phyloP scores from a whole-genome alignment of 768 basidiomycete genomes.

The Suillus brevipes region DNA sequence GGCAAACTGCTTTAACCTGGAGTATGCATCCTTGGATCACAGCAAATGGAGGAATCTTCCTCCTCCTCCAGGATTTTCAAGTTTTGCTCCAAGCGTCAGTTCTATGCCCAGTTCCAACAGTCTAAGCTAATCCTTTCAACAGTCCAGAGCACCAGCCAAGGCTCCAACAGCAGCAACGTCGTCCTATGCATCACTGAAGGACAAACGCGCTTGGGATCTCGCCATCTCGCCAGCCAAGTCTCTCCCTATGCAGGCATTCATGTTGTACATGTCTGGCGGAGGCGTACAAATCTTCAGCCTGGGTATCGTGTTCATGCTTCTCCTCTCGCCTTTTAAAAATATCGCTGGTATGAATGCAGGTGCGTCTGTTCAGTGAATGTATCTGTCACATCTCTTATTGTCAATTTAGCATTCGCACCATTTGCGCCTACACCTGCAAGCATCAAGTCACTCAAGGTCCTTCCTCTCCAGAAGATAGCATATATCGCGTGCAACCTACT shows the following conservation, averaged over 20 bases:
- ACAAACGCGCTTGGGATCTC: constrained; percentile 82
- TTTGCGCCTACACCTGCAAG: constrained; percentile 51
- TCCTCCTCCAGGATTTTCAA: constrained; percentile 69
- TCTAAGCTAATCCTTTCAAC: constrained; percentile 8
- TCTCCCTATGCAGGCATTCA: constrained; percentile 95
- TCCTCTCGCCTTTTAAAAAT: constrained; percentile 85
- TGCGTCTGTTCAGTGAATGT: constrained; percentile 35
- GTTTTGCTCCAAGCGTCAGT: constrained; percentile 32
- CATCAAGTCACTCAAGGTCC: constrained; percentile 46
- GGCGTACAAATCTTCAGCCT: constrained; percentile 97
- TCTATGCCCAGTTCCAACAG: background rate
- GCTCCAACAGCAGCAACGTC: constrained; percentile 35
- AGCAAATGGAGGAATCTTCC: constrained; percentile 60
- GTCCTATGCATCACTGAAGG: constrained; percentile 68
- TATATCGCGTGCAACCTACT: constrained; percentile 73
- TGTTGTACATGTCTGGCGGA: constrained; percentile 98
- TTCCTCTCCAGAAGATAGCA: constrained; percentile 68
- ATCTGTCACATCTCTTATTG: background rate
- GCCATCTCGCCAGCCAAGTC: constrained; percentile 85
- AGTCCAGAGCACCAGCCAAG: constrained; percentile 47
- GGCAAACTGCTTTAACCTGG: constrained; percentile 21
- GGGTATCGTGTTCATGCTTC: constrained; percentile 92
- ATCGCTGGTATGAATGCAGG: constrained; percentile 76
- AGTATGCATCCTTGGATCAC: constrained; percentile 34
- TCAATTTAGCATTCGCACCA: constrained; percentile 65